Base-by-base conservation (phyloP, 495 filamentous ascomycete genomes). In the Talaromyces nanjingensis region DNA sequence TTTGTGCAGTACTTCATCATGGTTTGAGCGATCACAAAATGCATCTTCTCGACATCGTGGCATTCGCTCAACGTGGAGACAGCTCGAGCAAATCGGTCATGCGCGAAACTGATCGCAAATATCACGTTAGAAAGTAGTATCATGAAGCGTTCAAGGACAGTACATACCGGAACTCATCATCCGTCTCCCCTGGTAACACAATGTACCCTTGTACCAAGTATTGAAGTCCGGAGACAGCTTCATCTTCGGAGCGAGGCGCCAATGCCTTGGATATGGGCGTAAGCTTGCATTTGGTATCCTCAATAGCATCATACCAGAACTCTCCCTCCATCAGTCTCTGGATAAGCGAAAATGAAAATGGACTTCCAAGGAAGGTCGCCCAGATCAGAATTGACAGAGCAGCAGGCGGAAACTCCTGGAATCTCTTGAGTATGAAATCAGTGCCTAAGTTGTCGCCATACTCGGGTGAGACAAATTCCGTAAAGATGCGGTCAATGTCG, bases 51-150 rank as follows among this genome's bases (percentile, higher is more conserved):
- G 24, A 84, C 77, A 63, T 90, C 84, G 27, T 74, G 75, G 65
- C 84, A 87, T 75, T 92, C 88, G 45, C 81, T 85, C 60, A 96
- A 77, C 2, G 77, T 74, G n/a, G 84, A 78, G 11, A 91, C 87
- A 27, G 91, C 91, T 72, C 87, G 86, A 34, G 91, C 79, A 70
- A 93, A 91, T 47, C 91, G 83, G 72, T 97, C 92, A 72, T 97
- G 91, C 34, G 84, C 84, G 69, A 96, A 96, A 31, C 87, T 87
- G 69, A 81, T 82, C 58, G 29, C 29, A 37, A 42, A 42, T 16
- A 49, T 49, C 45, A 49, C 52, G 42, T 61, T 34, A 67, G 52
- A 16, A 61, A 20, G 55, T 31, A 31, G 9, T 59, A 27, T 59
- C 9, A 24, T n/a, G 58, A 52, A 53, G 5, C 31, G 9, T 39